Percentiles rank a stretch among this genome's conserved stretches.
Conservation (phyloP, 352 stramenopile genomes). For the Phytopythium montanum region DNA sequence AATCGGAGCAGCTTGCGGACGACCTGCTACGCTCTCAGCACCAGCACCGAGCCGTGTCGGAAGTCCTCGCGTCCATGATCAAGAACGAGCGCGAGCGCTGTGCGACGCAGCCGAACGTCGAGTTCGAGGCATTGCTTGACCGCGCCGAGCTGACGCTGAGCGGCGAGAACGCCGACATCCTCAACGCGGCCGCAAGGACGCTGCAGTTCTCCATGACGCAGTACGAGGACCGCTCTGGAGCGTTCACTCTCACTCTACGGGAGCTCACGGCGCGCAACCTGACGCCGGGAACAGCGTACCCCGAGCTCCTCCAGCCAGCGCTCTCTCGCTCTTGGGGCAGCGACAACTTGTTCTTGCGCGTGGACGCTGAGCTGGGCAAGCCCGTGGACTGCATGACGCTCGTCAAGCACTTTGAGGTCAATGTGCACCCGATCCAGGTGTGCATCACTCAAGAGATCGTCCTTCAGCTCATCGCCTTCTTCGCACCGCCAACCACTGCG, state of each 20-base stretch:
- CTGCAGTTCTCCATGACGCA: slow-evolving; percentile 65
- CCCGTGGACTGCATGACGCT: slow-evolving; percentile 54
- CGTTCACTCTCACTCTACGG: slow-evolving; percentile 51
- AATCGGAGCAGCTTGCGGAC: slow-evolving; percentile 39
- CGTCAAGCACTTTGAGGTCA: slow-evolving; percentile 83
- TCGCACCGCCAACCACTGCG: slow-evolving; percentile 22
- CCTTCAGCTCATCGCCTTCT: slow-evolving; percentile 61
- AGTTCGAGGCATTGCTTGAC: slow-evolving; percentile 58
- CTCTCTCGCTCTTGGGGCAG: slow-evolving; percentile 49
- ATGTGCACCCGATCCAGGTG: slow-evolving; percentile 82
- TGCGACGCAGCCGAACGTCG: slow-evolving; percentile 46
- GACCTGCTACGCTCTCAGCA: slow-evolving; percentile 44
- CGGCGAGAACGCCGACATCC: slow-evolving; percentile 54
- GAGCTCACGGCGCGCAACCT: slow-evolving; percentile 64
- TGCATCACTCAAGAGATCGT: slow-evolving; percentile 81
- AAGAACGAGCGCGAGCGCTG: slow-evolving; percentile 32
- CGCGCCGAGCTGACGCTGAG: slow-evolving; percentile 59
- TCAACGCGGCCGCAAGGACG: slow-evolving; percentile 35
- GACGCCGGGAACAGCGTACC: slow-evolving; percentile 61
- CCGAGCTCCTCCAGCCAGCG: slow-evolving; percentile 53
- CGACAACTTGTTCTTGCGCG: slow-evolving; percentile 61
- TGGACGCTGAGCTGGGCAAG: slow-evolving; percentile 71
- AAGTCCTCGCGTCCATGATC: slow-evolving; percentile 35
- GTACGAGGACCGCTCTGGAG: slow-evolving; percentile 67
- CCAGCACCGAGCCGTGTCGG: slow-evolving; percentile 40